phyloP scores from a whole-genome alignment of 371 early-diverging fungal genomes.

The Gilbertella persicaria region DNA sequence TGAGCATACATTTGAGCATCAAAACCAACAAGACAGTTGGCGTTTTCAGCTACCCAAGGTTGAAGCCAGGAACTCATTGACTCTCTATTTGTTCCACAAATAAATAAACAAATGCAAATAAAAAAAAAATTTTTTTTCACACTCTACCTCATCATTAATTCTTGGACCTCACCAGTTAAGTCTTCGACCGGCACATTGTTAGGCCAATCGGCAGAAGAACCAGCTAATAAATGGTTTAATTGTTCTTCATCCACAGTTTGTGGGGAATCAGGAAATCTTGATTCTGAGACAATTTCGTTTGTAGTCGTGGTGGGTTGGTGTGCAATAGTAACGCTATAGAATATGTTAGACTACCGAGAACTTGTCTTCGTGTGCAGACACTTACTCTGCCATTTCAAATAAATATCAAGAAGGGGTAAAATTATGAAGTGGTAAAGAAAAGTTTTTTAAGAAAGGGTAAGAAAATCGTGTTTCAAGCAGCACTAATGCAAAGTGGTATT shows the following conservation, averaged over 20 bases:
- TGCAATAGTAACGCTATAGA: background rate
- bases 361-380: no score
- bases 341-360: no score
- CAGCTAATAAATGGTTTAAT: slow-evolving; percentile 28
- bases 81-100: slow-evolving; percentile 22
- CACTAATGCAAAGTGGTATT: slow-evolving; percentile 11
- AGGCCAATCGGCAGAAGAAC: slow-evolving; percentile 21
- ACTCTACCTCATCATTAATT: slow-evolving; percentile 45
- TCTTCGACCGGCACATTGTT: slow-evolving; percentile 33
- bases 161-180: slow-evolving; percentile 48
- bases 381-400: background rate
- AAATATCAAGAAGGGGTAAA: background rate
- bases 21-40: slow-evolving; percentile 26
- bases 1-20: slow-evolving; percentile 40
- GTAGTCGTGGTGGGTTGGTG: background rate
- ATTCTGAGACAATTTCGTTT: slow-evolving; percentile 5
- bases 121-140: slow-evolving; percentile 10
- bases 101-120: background rate
- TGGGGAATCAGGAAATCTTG: slow-evolving; percentile 8
- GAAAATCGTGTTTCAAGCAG: slow-evolving; percentile 3
- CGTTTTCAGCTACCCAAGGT: slow-evolving; percentile 31
- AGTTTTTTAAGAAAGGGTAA: background rate
- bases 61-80: slow-evolving; percentile 35
- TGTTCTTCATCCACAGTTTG: slow-evolving; percentile 25
- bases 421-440: background rate